These are phyloP conservation scores for Pogostemon cablin DNA, from an alignment of 257 asterid species.

Conservation along the genomic window DNA sequence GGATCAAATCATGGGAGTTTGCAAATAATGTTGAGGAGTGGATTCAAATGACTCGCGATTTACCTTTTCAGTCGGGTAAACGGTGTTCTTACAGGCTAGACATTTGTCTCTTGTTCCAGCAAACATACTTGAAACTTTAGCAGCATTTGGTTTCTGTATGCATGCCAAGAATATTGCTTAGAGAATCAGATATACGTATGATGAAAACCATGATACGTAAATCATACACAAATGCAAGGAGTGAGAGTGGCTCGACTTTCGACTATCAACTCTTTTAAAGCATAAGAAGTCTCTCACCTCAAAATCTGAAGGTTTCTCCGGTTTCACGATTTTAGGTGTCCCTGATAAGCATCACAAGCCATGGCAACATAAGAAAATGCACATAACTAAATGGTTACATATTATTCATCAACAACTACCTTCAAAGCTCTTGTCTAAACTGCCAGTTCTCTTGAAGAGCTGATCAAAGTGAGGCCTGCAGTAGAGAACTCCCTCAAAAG, in stretches of 20 bases:
- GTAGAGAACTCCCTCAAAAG: constrained; percentile 95
- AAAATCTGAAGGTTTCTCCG: constrained; percentile 61
- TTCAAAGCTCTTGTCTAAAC: constrained; percentile 93
- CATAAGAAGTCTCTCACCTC: constrained; percentile 51
- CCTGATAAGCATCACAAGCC: constrained; percentile 51
- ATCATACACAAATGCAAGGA: background rate
- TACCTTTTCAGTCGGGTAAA: constrained; percentile 96
- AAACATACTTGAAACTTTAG: constrained; percentile 76
- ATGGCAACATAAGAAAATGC: background rate
- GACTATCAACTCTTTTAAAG: too few species aligned
- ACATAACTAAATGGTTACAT: background rate
- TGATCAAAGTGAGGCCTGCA: constrained; percentile 99
- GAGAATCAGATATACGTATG: background rate
- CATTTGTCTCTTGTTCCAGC: constrained; percentile 90
- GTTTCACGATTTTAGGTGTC: constrained; percentile 87
- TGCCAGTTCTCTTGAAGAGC: constrained; percentile 95
- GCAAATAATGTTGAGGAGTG: background rate
- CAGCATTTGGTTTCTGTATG: constrained; percentile 66
- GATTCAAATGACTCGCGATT: background rate
- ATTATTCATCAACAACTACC: constrained; percentile 44
- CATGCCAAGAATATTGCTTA: background rate
- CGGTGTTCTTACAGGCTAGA: constrained; percentile 73
- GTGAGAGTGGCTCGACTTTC: background rate
- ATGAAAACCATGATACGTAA: background rate
- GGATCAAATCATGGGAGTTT: background rate